These are phyloP conservation scores for Lentinula sp. DNA, from an alignment of 768 basidiomycete genomes.

Conservation along the genomic window DNA sequence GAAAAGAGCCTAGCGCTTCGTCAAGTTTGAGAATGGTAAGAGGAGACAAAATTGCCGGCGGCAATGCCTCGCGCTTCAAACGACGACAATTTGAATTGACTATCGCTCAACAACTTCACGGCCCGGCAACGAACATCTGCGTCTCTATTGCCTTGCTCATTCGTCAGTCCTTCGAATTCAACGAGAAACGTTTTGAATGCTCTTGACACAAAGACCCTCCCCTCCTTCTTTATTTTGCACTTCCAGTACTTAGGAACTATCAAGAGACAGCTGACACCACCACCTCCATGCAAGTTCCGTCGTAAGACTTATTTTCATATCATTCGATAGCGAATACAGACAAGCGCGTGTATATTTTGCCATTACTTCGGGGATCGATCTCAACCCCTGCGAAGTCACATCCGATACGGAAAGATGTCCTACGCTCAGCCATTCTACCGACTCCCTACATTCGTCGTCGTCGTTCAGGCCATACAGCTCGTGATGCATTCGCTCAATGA, in stretches of 20 bases:
- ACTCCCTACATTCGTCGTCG: constrained; percentile 10
- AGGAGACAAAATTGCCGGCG: no score
- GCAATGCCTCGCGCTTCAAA: no score
- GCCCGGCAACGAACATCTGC: no score
- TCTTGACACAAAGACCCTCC: background rate
- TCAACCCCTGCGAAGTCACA: constrained; percentile 23
- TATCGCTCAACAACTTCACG: no score
- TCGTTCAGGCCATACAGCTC: no score
- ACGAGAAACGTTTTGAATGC: background rate
- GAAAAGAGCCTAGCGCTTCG: no score
- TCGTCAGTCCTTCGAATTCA: no score
- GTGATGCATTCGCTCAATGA: background rate
- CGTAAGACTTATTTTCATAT: constrained; percentile 29
- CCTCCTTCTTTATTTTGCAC: constrained; percentile 11
- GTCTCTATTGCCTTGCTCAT: no score
- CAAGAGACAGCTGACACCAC: constrained; percentile 35
- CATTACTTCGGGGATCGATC: background rate
- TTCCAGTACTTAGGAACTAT: constrained; percentile 27
- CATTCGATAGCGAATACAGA: constrained; percentile 25
- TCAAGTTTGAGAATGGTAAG: no score
- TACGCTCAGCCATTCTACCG: constrained; percentile 18
- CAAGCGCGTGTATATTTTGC: background rate
- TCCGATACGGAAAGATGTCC: constrained; percentile 27
- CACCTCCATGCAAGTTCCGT: constrained; percentile 27
- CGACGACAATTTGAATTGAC: no score